Conservation (phyloP, 352 stramenopile genomes). For the Globisporangium splendens region DNA sequence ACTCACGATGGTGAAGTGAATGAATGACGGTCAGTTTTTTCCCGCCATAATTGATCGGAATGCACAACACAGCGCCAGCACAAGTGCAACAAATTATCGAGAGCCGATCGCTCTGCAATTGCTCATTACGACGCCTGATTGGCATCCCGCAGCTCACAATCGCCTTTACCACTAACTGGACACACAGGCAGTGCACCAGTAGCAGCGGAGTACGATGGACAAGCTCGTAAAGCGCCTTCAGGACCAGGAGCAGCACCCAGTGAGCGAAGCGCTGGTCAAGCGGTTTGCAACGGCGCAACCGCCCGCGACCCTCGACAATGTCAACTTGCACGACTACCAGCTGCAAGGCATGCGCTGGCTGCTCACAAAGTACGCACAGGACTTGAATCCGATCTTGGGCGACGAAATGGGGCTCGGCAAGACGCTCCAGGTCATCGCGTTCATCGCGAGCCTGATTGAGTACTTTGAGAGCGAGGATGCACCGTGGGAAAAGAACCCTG, state of each 20-base stretch:
- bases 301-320: slow-evolving; percentile 44
- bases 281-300: slow-evolving; percentile 14
- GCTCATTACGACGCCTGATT: not conserved
- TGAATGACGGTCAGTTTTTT: no score
- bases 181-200: not conserved
- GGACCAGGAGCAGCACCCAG: slow-evolving; percentile 23
- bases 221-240: slow-evolving; percentile 35
- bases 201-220: slow-evolving; percentile 31
- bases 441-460: slow-evolving; percentile 48
- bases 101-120: not conserved
- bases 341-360: slow-evolving; percentile 62
- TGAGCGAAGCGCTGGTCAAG: slow-evolving; percentile 17
- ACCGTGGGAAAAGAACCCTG: slow-evolving; percentile 1
- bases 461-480: not conserved
- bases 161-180: not conserved
- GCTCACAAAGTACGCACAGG: slow-evolving; percentile 52
- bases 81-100: no score
- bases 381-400: slow-evolving; percentile 68
- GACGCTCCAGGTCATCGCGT: slow-evolving; percentile 75
- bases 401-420: slow-evolving; percentile 86
- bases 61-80: no score
- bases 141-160: no score
- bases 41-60: no score
- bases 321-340: slow-evolving; percentile 71
- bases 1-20: not conserved